Evolutionary conservation across 179 eudicot genomes (phyloP), one percentile per base, ranked within the genome.

Genomic region (Nepenthes alata): DNA sequence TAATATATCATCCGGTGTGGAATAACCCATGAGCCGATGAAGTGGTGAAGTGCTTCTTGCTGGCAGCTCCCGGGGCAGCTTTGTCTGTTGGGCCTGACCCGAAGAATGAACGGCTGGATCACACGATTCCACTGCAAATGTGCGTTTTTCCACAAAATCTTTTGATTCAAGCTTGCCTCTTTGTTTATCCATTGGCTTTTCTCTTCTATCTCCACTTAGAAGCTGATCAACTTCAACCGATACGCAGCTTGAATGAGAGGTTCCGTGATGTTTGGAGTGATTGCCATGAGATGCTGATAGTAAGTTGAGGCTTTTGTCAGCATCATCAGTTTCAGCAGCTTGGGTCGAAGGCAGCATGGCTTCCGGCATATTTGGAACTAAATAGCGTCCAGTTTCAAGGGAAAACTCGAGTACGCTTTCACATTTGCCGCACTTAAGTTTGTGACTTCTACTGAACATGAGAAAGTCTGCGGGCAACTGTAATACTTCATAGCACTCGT

Each of bases 21-120:
- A 59, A 67, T 86, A 86, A 37, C 96, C 96, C 88, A 86, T 77
- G 35, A 89, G 89, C 76, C 68, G 73, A 61, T 86, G 94, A 70
- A 86, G 94, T 6, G 89, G 86, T 2, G 84, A 80, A 63, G 69
- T 80, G 41, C 75, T 62, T 41, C 64, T 48, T 58, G 74, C 34
- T 35, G 78, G 81, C 51, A 69, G 38, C 62, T 75, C 73, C 78
- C 79, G 68, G 61, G 71, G 65, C 37, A 78, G 74, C 57, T 66
- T 71, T 49, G 41, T 41, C 37, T 68, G 57, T 64, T 37, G 70
- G 41, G 61, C 57, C 68, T 62, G 66, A 53, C 3, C 70, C 37
- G 85, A 65, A 57, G 75, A 11, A 12, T 64, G 36, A 15, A n/a
- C 70, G 2, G 61, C 72, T 62, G 62, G 55, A 55, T 70, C 72